A percentile compares a stretch with the other conserved stretches of the same genome.
Evolutionary conservation across 23 red algal species (phyloP).

Genomic region (Chondrus crispus): DNA sequence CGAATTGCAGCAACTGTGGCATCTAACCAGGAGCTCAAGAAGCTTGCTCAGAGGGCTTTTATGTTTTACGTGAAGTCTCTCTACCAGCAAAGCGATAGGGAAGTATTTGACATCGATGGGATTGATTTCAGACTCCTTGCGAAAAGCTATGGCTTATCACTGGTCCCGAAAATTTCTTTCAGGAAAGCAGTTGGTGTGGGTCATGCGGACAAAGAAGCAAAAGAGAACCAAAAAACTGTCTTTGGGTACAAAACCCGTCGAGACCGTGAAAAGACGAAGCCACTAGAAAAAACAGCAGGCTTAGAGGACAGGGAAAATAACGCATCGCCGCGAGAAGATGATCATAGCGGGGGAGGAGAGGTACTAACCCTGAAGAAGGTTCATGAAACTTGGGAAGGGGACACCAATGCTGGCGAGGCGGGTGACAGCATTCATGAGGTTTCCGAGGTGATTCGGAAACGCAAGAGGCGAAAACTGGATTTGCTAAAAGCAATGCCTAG

Average conservation of each 20-base stretch:
- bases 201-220: not conserved
- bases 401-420: not conserved
- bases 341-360: not conserved
- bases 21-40: conserved; percentile 69
- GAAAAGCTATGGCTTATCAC: conserved; percentile 66
- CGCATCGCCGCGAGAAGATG: not conserved
- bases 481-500: conserved; percentile 35
- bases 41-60: conserved; percentile 85
- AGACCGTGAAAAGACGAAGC: not conserved
- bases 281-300: not conserved
- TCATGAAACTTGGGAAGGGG: not conserved
- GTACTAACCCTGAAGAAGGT: not conserved
- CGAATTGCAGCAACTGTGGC: conserved; percentile 70
- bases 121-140: conserved; percentile 65
- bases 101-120: conserved; percentile 62
- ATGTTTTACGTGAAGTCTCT: conserved; percentile 79
- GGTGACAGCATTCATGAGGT: not conserved
- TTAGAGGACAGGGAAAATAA: not conserved
- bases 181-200: not conserved
- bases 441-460: not conserved
- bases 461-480: conserved; percentile 60
- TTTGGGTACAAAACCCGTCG: conserved; percentile 56
- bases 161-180: conserved; percentile 28
- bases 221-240: conserved; percentile 28
- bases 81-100: conserved; percentile 61